Base-by-base conservation (phyloP, 2,329 filamentous ascomycete species). In the Cordyceps javanica region DNA sequence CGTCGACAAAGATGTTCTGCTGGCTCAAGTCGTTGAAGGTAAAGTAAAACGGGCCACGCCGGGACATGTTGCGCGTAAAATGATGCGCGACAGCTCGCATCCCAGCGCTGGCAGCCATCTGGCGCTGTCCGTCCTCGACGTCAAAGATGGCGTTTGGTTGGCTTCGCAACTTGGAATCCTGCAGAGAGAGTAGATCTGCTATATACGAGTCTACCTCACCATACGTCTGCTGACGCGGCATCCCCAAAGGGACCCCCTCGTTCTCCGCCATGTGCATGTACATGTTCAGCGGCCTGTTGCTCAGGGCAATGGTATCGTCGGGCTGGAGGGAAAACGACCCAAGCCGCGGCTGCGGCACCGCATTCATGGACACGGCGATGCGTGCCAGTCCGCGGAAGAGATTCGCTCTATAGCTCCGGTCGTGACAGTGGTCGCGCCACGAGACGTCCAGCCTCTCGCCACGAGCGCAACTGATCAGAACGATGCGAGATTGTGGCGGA, bases 1-100 rank as follows among this genome's bases (percentile, higher is more conserved):
- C 39, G 48, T 72, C 67, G 11, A 70, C 65, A 32, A 71, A 69
- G 8, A 71, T 69, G 52, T 76, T 75, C 39, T 68, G 70, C 41
- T 66, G 61, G 49, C 72, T 70, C n/a, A 74, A 57, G 59, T 75
- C 71, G 25, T 68, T 73, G 1, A 75, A 65, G 1, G 51, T 62
- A 30, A 67, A 62, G 19, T 67, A 55, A 54, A 71, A 74, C 6
- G 69, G 71, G 2, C 70, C 69, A 19, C 67, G 45, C 3, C 68
- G 62, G n/a, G 60, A 57, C 10, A 64, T 57, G 3, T 60, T 60
- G 16, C 49, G 52, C 23, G 64, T 59, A 23, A 66, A 68, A 5
- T 62, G 62, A 7, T 62, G 62, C 38, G 65, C 51, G 11, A 62
- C 55, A 3, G 64, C 64, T 50, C 68, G 63, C 65, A 73, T 68